Evolutionary conservation across 164 flowering plant species (phyloP), one percentile per base, ranked within the genome.

Genomic region (Magnolia kwangsiensis): DNA sequence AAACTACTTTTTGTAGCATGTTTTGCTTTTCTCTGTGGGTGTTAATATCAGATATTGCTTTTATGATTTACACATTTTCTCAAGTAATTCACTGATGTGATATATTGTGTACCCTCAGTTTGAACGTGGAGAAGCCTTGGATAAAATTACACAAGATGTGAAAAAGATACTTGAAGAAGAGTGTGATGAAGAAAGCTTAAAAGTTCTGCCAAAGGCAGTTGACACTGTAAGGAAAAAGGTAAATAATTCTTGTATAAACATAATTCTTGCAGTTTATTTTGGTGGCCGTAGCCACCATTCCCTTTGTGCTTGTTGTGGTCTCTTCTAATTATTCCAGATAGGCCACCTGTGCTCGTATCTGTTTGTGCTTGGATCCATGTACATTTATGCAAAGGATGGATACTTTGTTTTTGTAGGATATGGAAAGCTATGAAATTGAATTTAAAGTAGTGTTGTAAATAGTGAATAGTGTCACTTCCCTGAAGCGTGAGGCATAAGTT

Each of bases 101-200:
- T 78, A 21, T 81, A 61, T 66, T 20, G 11, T 77, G 9, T 50
- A 1, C 66, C 63, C 72, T 16, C 90, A 96, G 99, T 96, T 96
- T 87, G 98, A 94, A 82, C 96, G 99, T 55, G 99, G 99, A 72
- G 94, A 91, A 82, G 99, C 98, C 65, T 84, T 94, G 77, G 98
- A 92, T 21, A 90, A 86, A 19, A 96, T 96, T 73, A 82, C 91
- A 21, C 89, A 89, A 87, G 92, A 88, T 81, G 97, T 92, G 24
- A 94, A 80, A 79, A 88, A 69, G 76, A 79, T 72, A 49, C 92
- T 96, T 79, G 91, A 87, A 83, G 96, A 92, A 86, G 99, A 96
- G 77, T 68, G 93, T 79, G 96, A 92, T 77, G 98, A 91, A 74
- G 98, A 96, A 82, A 88, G 96, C 90, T 82, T 92, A 80, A 86